phyloP scores from a whole-genome alignment of 805 yeast genomes.

The Metschnikowia proteae region DNA sequence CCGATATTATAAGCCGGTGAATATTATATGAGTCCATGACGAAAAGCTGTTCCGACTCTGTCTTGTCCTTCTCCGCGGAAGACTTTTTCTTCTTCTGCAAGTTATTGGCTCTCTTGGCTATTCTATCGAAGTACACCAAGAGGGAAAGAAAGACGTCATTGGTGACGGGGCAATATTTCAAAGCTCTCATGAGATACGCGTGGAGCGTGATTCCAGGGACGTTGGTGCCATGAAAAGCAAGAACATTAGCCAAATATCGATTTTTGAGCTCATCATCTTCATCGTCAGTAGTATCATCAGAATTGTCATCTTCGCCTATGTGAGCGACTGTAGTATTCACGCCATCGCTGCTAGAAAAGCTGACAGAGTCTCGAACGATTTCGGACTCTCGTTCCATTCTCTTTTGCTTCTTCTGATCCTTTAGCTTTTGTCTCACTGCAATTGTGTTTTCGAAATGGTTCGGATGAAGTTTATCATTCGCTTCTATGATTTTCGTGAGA shows the following conservation, averaged over 20 bases:
- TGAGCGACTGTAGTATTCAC: constrained; percentile 18
- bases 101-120: constrained; percentile 76
- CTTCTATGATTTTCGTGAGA: constrained; percentile 80
- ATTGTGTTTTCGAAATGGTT: constrained; percentile 52
- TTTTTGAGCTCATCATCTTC: constrained; percentile 44
- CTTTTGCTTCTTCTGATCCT: constrained; percentile 31
- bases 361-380: constrained; percentile 7
- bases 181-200: constrained; percentile 83
- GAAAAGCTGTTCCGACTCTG: constrained; percentile 56
- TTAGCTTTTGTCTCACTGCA: constrained; percentile 36
- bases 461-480: constrained; percentile 81
- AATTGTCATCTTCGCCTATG: constrained; percentile 23
- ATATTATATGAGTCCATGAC: constrained; percentile 96
- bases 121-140: constrained; percentile 90
- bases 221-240: constrained; percentile 94
- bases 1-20: constrained; percentile 89
- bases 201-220: constrained; percentile 93
- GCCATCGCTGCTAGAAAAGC: constrained; percentile 13
- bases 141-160: constrained; percentile 90
- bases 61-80: constrained; percentile 21
- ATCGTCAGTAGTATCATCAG: constrained; percentile 21
- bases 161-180: constrained; percentile 97
- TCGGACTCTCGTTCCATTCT: constrained; percentile 20
- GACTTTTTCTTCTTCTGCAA: constrained; percentile 25
- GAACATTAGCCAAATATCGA: constrained; percentile 60